Conservation (phyloP, 2,329 filamentous ascomycete genomes). For the Penicillium freii region DNA sequence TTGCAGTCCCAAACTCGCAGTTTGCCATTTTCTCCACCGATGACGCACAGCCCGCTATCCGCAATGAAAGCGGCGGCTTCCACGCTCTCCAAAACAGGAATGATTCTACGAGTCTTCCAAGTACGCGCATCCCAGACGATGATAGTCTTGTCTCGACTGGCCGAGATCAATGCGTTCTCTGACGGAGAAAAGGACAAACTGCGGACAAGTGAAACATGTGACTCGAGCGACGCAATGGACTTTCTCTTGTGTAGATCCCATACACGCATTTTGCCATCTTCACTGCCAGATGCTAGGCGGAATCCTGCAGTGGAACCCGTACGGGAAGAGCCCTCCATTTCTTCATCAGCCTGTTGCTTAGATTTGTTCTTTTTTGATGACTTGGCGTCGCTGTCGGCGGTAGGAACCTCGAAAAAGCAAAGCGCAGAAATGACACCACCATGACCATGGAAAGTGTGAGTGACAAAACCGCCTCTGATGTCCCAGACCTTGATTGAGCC, state of each 20-base stretch:
- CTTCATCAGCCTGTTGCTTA: slow-evolving; percentile 40
- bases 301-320: slow-evolving; percentile 60
- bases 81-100: slow-evolving; percentile 80
- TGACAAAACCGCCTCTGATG: slow-evolving; percentile 82
- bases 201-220: slow-evolving; percentile 93
- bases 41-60: slow-evolving; percentile 70
- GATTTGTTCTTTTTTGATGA: slow-evolving; percentile 49
- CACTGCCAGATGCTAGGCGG: slow-evolving; percentile 82
- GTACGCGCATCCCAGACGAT: slow-evolving; percentile 85
- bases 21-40: slow-evolving; percentile 78
- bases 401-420: slow-evolving; percentile 78
- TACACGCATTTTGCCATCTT: slow-evolving; percentile 87
- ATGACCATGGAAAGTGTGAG: slow-evolving; percentile 92
- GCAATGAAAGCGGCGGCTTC: slow-evolving; percentile 79
- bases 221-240: slow-evolving; percentile 74
- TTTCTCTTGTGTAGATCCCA: slow-evolving; percentile 88
- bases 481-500: slow-evolving; percentile 97
- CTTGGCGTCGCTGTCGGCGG: slow-evolving; percentile 38
- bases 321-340: slow-evolving; percentile 43
- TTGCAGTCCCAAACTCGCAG: slow-evolving; percentile 80
- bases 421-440: slow-evolving; percentile 88
- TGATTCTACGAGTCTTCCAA: slow-evolving; percentile 78
- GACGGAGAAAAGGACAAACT: slow-evolving; percentile 75
- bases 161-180: slow-evolving; percentile 75
- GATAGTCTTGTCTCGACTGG: slow-evolving; percentile 87